Evolutionary conservation across 257 asterid genomes (phyloP).

Genomic region (Ajuga chamaepitys): DNA sequence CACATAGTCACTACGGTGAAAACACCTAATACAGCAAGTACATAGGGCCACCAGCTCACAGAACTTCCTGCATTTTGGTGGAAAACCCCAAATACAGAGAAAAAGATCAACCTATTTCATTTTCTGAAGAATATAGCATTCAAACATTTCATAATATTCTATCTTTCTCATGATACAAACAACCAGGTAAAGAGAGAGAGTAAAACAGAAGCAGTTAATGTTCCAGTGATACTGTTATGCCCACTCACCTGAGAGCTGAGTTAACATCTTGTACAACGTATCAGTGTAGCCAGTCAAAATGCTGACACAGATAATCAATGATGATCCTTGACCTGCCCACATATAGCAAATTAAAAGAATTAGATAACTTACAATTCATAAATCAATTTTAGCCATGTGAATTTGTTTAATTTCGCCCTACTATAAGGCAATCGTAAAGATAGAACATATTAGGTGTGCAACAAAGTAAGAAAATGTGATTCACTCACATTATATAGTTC

Average conservation of each 20-base stretch:
- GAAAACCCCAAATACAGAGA: slow-evolving; percentile 10
- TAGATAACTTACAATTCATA: neutral
- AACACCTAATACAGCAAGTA: slow-evolving; percentile 63
- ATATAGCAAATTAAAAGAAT: slow-evolving; percentile 16
- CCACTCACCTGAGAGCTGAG: slow-evolving; percentile 71
- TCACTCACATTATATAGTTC: neutral
- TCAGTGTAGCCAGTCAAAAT: slow-evolving; percentile 96
- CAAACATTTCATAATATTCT: neutral
- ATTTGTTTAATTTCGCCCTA: neutral
- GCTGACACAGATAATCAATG: slow-evolving; percentile 86
- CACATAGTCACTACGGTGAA: slow-evolving; percentile 86
- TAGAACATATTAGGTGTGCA: neutral
- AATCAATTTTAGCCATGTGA: neutral
- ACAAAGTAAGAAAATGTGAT: neutral
- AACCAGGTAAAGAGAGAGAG: neutral
- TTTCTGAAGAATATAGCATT: too few species aligned
- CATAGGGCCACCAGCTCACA: slow-evolving; percentile 78
- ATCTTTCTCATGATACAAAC: neutral
- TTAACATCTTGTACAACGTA: slow-evolving; percentile 83
- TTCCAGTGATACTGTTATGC: neutral
- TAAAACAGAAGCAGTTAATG: neutral
- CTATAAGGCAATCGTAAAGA: neutral
- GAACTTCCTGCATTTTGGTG: slow-evolving; percentile 62
- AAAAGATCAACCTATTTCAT: neutral
- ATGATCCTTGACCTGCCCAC: slow-evolving; percentile 91